These are phyloP conservation scores for Cercospora nicotianae DNA, from an alignment of 2,329 filamentous ascomycete genomes.

Conservation along the genomic window DNA sequence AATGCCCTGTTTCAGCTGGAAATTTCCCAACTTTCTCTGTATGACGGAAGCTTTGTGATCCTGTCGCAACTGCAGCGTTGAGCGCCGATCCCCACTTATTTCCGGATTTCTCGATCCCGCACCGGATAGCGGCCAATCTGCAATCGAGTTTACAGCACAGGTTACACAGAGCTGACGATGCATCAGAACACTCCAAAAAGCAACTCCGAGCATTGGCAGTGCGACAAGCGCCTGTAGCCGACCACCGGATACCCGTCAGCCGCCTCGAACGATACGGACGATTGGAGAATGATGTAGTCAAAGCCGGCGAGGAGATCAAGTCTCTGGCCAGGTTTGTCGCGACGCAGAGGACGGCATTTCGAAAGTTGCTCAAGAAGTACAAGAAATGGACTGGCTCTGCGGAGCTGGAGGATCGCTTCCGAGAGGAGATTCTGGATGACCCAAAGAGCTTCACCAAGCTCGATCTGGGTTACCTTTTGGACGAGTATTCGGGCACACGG, in stretches of 20 bases:
- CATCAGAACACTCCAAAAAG: constrained; percentile 33
- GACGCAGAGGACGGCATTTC: constrained; percentile 73
- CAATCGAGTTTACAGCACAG: background rate
- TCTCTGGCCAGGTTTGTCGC: constrained; percentile 69
- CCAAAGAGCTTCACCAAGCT: constrained; percentile 71
- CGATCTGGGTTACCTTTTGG: constrained; percentile 58
- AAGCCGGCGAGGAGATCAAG: constrained; percentile 69
- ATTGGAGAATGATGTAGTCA: constrained; percentile 52
- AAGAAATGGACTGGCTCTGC: constrained; percentile 80
- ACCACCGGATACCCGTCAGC: constrained; percentile 44
- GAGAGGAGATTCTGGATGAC: constrained; percentile 62
- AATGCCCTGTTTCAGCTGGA: constrained; percentile 3
- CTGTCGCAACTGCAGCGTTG: constrained; percentile 1
- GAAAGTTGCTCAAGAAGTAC: constrained; percentile 85
- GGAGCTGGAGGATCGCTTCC: constrained; percentile 64
- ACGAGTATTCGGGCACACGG: constrained; percentile 51
- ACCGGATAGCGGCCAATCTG: background rate
- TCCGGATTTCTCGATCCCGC: background rate
- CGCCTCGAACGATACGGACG: constrained; percentile 53
- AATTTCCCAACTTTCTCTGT: background rate
- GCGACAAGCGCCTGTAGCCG: constrained; percentile 24
- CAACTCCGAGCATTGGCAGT: constrained; percentile 32
- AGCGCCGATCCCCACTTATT: constrained; percentile 12
- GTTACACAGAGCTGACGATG: constrained; percentile 11
- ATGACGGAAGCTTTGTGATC: constrained; percentile 6